Evolutionary conservation across 495 filamentous ascomycete species (phyloP), one percentile per base, ranked within the genome.

Genomic region (Hypoxylon cercidicola): DNA sequence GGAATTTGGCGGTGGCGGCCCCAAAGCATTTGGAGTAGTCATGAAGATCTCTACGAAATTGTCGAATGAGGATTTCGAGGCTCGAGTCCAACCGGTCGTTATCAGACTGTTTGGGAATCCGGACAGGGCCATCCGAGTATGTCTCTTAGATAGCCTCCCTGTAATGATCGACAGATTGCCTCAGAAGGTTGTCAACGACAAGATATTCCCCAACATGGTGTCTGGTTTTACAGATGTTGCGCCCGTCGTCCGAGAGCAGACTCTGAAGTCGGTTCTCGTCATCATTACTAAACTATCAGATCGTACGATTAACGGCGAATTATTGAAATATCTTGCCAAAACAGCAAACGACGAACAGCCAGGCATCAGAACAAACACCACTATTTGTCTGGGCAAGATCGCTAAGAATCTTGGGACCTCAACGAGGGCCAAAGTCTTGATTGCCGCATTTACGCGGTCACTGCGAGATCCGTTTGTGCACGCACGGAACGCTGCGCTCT

Each of bases 301-400:
- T 69, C 85, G 95, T 32, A 91, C 89, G 19, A 86, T 97, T 68
- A 98, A 99, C 68, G 95, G 96, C 49, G 95, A 99, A 64, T 78
- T 99, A 10, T 78, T 99, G 30, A 90, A 89, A 72, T 90, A 96
- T 72, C 81, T 99, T 19, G 96, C 95, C 51, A 97, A 97, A 71
- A 97, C 94, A 6, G 91, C 95, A 35, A 98, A 98, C 67, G 95
- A 99, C 63, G 94, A 97, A 70, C 94, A 99, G 69, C 94, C 96
- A 15, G 95, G 95, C 6, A 99, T 99, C 52, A 86, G 95, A 60
- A 99, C 95, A 6, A 99, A 99, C 72, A 99, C 95, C 0, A 98
- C 96, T 0, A 98, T 99, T 25, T 98, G 95, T 71, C 77, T 99
- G 9, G 95, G 95, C 12, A 97, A 95, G 66, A 97, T 99, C 62